Conservation (phyloP, 2,329 filamentous ascomycete genomes). For the Aciculosporium take region DNA sequence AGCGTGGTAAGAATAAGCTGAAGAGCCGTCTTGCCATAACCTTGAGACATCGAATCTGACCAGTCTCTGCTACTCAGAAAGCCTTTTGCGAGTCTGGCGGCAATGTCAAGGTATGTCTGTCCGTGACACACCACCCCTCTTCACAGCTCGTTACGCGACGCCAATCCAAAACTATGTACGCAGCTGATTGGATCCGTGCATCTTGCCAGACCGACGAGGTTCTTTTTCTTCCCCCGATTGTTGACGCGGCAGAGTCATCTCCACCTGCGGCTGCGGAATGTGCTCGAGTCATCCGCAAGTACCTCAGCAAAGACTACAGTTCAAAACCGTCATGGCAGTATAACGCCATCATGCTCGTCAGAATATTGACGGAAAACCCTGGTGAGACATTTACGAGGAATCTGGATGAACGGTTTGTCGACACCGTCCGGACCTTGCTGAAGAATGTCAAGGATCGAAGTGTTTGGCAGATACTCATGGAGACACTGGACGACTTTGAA, state of each 20-base stretch:
- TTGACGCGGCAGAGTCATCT: conserved; percentile 88
- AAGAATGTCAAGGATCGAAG: conserved; percentile 55
- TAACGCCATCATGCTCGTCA: conserved; percentile 89
- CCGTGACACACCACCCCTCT: not conserved
- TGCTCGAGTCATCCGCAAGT: conserved; percentile 68
- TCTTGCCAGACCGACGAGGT: conserved; percentile 69
- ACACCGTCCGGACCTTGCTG: conserved; percentile 61
- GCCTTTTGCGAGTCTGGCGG: conserved; percentile 68
- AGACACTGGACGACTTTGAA: conserved; percentile 72
- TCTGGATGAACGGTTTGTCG: conserved; percentile 71
- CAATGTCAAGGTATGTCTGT: conserved; percentile 36
- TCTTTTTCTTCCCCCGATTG: conserved; percentile 80
- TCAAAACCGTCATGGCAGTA: conserved; percentile 63
- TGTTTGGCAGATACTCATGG: conserved; percentile 74
- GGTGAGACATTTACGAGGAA: conserved; percentile 83
- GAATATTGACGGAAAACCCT: conserved; percentile 86
- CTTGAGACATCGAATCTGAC: conserved; percentile 9
- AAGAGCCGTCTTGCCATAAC: not conserved
- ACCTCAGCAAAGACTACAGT: conserved; percentile 58
- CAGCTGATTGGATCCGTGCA: not conserved
- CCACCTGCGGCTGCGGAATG: conserved; percentile 72
- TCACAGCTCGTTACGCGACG: not conserved
- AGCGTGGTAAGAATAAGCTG: conserved; percentile 43
- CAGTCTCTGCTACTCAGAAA: conserved; percentile 35
- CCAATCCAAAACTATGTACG: not conserved